Base-by-base conservation (phyloP, 2,329 filamentous ascomycete genomes). In the Chalaropsis ovoidea region DNA sequence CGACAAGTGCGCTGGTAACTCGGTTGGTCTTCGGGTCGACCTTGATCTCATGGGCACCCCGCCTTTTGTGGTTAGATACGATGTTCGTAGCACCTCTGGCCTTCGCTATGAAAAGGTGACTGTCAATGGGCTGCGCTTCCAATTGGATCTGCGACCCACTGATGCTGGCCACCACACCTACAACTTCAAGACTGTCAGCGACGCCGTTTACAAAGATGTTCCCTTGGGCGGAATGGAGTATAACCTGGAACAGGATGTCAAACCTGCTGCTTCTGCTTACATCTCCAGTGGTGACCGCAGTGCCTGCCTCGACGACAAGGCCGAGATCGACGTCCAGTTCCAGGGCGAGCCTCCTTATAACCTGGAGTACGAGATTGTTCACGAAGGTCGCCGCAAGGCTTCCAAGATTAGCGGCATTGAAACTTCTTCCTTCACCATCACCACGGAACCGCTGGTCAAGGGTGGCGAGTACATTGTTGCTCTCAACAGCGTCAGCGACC, bases 1-100 rank as follows among this genome's bases (percentile, higher is more conserved):
- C 63, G 94, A 99, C 75, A 95, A 95, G 73, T 99, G 94, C 74
- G 93, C 92, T 43, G 91, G 92, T 61, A 96, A 91, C 72, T 90
- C 94, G 0, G 89, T 99, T 68, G 94, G 94, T 49, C 81, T 99
- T 65, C 84, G 88, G 11, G 89, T 99, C 52, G 88, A 94, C 71
- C 78, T 99, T 62, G 91, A 97, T 73, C 80, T 99, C 47, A 88
- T 93, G 35, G 94, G 94, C 68, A 95, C 91, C 0, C 93, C 95
- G 58, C 93, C 93, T 1, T 99, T 99, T 76, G 79, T 80, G n/a
- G 80, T 99, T 58, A 79, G 80, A 24, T 99, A 96, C 73, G 86
- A 86, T 54, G 81, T 91, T 66, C 81, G 85, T 66, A 84, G 83
- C 71, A 84, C 81, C 63, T 82, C 83, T 5, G 80, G 80, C 19